These are phyloP conservation scores for Aspergillus sp. DNA, from an alignment of 2,329 filamentous ascomycete genomes.

Conservation along the genomic window DNA sequence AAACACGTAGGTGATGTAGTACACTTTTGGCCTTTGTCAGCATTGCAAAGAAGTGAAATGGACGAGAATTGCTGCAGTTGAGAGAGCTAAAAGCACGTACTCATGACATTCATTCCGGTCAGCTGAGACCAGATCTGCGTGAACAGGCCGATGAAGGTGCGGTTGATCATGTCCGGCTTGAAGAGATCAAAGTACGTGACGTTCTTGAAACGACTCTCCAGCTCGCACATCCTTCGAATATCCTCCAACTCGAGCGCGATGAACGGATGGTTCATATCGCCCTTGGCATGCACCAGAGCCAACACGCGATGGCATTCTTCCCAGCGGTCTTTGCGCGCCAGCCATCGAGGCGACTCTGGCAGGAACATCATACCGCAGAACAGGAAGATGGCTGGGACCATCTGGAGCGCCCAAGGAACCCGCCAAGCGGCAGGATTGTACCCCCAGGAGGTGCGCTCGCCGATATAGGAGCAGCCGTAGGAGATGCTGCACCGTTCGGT, in stretches of 20 bases:
- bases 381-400: conserved; percentile 59
- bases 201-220: conserved; percentile 68
- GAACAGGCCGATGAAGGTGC: conserved; percentile 69
- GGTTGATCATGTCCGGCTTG: conserved; percentile 70
- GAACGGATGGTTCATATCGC: conserved; percentile 63
- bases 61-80: neutral
- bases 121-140: conserved; percentile 75
- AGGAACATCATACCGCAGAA: conserved; percentile 53
- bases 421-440: conserved; percentile 56
- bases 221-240: conserved; percentile 71
- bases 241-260: conserved; percentile 69
- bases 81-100: conserved; percentile 1
- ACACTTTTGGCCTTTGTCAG: conserved; percentile 41
- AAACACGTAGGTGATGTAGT: conserved; percentile 70
- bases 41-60: neutral
- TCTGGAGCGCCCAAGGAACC: conserved; percentile 65
- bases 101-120: conserved; percentile 76
- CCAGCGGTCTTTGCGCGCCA: conserved; percentile 62
- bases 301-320: conserved; percentile 54
- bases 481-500: conserved; percentile 46
- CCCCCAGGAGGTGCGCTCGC: conserved; percentile 34
- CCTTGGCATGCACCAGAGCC: conserved; percentile 61
- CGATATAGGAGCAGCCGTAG: conserved; percentile 61
- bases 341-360: conserved; percentile 63
- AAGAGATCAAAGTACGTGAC: conserved; percentile 72